Percentiles rank a stretch among this genome's conserved stretches.
phyloP scores from a whole-genome alignment of 2,329 filamentous ascomycete species.

The Aspergillus sp. region DNA sequence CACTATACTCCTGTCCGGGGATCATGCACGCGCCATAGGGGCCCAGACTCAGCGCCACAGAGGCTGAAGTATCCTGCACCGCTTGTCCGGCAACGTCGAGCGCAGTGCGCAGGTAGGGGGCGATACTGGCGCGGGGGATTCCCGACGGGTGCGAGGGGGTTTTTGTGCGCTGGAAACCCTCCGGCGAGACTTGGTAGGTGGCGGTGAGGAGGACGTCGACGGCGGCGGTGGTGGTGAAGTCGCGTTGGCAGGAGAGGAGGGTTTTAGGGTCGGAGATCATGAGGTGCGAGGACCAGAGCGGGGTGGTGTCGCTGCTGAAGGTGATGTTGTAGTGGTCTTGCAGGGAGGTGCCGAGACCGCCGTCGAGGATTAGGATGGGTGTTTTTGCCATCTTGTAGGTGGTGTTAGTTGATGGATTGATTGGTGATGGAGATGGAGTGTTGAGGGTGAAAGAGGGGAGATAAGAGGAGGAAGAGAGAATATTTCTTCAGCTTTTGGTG shows the following conservation, averaged over 20 bases:
- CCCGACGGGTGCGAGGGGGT: constrained; percentile 48
- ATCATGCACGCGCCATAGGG: constrained; percentile 69
- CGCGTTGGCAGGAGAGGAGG: constrained; percentile 57
- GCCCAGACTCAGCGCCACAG: constrained; percentile 60
- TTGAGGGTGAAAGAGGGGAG: background rate
- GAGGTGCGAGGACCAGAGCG: constrained; percentile 69
- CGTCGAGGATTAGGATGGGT: constrained; percentile 58
- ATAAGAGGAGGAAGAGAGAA: too few relatives aligned
- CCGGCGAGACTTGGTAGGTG: constrained; percentile 65
- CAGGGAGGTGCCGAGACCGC: constrained; percentile 68
- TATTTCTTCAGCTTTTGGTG: background rate
- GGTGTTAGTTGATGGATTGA: too few relatives aligned
- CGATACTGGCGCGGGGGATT: constrained; percentile 44
- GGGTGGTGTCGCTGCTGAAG: constrained; percentile 53
- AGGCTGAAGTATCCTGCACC: constrained; percentile 21
- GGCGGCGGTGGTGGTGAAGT: constrained; percentile 56
- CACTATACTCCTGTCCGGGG: constrained; percentile 67
- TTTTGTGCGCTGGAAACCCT: constrained; percentile 58
- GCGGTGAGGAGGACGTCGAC: constrained; percentile 67
- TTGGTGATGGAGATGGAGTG: too few relatives aligned
- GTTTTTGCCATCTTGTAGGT: background rate
- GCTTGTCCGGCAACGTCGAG: constrained; percentile 41
- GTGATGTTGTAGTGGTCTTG: constrained; percentile 57
- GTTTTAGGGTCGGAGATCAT: constrained; percentile 57
- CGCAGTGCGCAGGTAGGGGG: constrained; percentile 44